Percentiles rank a stretch among this genome's conserved stretches.
Conservation (phyloP, 371 early-diverging fungal genomes). For the Lichtheimia ornata region DNA sequence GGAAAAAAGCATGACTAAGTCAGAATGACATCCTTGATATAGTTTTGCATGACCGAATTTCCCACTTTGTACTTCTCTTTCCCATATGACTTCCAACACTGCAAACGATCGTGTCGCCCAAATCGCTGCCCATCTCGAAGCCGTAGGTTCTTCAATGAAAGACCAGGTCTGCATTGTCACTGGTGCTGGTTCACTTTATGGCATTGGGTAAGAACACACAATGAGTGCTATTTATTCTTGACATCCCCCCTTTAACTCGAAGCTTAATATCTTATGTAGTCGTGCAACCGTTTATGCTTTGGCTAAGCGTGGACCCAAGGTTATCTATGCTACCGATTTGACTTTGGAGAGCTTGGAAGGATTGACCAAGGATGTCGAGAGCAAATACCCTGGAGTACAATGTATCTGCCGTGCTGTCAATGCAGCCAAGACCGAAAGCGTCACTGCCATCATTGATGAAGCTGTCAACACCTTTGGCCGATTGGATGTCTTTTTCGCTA, state of each 20-base stretch:
- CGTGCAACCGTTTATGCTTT: conserved; percentile 47
- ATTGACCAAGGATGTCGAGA: conserved; percentile 41
- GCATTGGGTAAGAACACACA: conserved; percentile 45
- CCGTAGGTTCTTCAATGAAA: conserved; percentile 36
- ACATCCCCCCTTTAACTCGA: background rate
- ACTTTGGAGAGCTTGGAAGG: conserved; percentile 32
- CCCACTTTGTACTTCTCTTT: background rate
- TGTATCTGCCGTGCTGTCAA: conserved; percentile 47
- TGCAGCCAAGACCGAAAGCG: conserved; percentile 42
- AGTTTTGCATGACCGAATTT: too few relatives aligned
- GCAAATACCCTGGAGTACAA: conserved; percentile 31
- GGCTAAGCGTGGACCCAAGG: conserved; percentile 50
- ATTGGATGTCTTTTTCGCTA: conserved; percentile 60
- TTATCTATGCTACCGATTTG: conserved; percentile 53
- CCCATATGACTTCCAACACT: conserved; percentile 19
- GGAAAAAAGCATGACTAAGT: too few relatives aligned
- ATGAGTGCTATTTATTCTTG: background rate
- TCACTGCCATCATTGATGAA: conserved; percentile 36
- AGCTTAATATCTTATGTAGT: conserved; percentile 15
- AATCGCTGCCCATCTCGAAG: conserved; percentile 37
- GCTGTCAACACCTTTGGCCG: conserved; percentile 47
- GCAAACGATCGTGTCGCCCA: conserved; percentile 44
- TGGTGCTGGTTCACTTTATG: conserved; percentile 50
- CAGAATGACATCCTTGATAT: too few relatives aligned
- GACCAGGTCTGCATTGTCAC: conserved; percentile 58